Conservation (phyloP, 164 flowering plant genomes). For the Chimonanthus salicifolius region DNA sequence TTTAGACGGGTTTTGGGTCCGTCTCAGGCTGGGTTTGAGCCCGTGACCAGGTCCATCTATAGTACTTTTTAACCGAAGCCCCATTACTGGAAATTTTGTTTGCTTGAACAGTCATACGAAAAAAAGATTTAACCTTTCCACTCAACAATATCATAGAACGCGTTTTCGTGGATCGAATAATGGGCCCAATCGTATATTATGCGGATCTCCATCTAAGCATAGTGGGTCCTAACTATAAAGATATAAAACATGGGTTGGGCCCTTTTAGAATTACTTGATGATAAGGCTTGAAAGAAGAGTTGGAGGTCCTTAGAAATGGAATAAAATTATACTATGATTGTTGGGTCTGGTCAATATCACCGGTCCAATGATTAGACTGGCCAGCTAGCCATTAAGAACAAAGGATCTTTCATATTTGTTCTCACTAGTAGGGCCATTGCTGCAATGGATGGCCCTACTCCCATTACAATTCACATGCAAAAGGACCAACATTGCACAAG, state of each 20-base stretch:
- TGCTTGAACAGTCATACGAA: too few species aligned
- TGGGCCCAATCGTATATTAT: too few species aligned
- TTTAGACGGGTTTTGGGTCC: too few species aligned
- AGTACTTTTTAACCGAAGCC: too few species aligned
- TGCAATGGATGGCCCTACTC: not conserved
- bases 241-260: not conserved
- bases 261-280: not conserved
- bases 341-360: not conserved
- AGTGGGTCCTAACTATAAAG: not conserved
- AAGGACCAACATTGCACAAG: not conserved
- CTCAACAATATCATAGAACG: too few species aligned
- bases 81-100: too few species aligned
- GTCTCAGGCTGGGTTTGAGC: too few species aligned
- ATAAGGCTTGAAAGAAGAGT: not conserved
- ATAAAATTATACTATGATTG: not conserved
- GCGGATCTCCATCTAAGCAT: not conserved
- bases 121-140: too few species aligned
- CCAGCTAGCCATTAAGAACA: not conserved
- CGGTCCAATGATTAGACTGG: constrained; percentile 5
- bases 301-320: not conserved
- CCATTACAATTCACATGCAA: not conserved
- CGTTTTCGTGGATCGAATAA: too few species aligned
- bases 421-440: not conserved
- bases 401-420: not conserved
- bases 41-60: too few species aligned